A percentile compares a stretch with the other conserved stretches of the same genome.
Conservation (phyloP, 768 basidiomycete genomes). For the Phlegmacium glaucopus region DNA sequence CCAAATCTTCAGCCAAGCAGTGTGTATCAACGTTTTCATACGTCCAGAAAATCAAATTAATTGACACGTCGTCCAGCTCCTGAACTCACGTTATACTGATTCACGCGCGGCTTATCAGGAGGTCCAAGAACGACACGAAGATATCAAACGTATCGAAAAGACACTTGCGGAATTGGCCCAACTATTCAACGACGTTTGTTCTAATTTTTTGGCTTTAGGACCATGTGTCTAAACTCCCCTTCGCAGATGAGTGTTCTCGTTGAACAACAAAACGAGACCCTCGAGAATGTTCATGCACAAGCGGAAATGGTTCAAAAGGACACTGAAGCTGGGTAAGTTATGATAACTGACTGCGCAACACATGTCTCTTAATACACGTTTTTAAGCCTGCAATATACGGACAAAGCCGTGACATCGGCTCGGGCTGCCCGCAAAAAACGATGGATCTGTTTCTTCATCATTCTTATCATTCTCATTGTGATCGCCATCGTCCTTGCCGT, state of each 20-base stretch:
- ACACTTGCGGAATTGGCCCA: conserved; percentile 92
- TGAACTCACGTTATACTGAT: conserved; percentile 89
- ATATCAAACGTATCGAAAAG: conserved; percentile 92
- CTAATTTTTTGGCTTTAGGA: neutral
- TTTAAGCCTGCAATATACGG: conserved; percentile 77
- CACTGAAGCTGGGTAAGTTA: conserved; percentile 74
- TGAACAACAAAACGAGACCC: conserved; percentile 89
- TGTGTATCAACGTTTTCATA: conserved; percentile 26
- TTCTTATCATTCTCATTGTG: conserved; percentile 63
- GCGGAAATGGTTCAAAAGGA: conserved; percentile 77
- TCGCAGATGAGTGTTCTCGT: conserved; percentile 89
- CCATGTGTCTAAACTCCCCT: conserved; percentile 19
- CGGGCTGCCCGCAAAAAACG: conserved; percentile 90
- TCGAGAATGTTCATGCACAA: conserved; percentile 77
- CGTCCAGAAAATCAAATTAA: neutral
- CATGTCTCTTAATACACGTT: neutral
- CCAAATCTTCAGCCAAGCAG: conserved; percentile 91
- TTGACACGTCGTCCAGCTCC: conserved; percentile 47
- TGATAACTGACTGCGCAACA: neutral
- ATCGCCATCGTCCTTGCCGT: conserved; percentile 61
- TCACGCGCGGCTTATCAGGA: conserved; percentile 90
- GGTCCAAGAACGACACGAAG: conserved; percentile 96
- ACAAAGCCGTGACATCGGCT: conserved; percentile 84
- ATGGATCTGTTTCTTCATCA: conserved; percentile 92
- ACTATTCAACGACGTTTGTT: conserved; percentile 87